Conservation (phyloP, 208 protist species). For the Wallacemonas collosoma region DNA sequence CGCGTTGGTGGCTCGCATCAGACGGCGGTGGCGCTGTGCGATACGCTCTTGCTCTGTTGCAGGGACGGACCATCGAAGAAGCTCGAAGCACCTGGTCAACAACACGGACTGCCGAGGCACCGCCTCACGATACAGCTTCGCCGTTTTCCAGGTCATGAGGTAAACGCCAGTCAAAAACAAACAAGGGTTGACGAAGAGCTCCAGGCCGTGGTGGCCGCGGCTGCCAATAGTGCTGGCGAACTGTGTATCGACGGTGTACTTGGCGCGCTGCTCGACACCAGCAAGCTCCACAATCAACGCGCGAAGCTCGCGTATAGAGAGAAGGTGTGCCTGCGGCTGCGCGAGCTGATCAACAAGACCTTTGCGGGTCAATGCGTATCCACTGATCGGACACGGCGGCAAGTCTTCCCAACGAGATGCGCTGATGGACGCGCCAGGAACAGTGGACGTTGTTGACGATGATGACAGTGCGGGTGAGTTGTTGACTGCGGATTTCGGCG, state of each 20-base stretch:
- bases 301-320: constrained; percentile 43
- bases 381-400: constrained; percentile 62
- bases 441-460: neutral
- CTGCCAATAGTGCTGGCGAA: constrained; percentile 52
- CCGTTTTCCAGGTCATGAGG: constrained; percentile 71
- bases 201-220: constrained; percentile 49
- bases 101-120: constrained; percentile 65
- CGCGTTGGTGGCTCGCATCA: constrained; percentile 77
- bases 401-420: constrained; percentile 23
- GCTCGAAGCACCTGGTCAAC: constrained; percentile 38
- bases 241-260: constrained; percentile 61
- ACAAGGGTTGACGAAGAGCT: constrained; percentile 62
- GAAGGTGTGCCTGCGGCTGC: constrained; percentile 35
- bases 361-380: constrained; percentile 47
- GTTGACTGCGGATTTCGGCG: too few relatives aligned
- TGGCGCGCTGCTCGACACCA: constrained; percentile 64
- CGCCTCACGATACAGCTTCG: constrained; percentile 56
- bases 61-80: constrained; percentile 45
- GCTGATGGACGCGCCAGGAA: neutral
- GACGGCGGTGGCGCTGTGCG: constrained; percentile 57
- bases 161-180: constrained; percentile 67
- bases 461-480: neutral
- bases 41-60: constrained; percentile 52
- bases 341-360: constrained; percentile 53
- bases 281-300: constrained; percentile 55